A percentile compares a stretch with the other conserved stretches of the same genome.
phyloP scores from a whole-genome alignment of 768 basidiomycete genomes.

The Ephemerocybe angulata region DNA sequence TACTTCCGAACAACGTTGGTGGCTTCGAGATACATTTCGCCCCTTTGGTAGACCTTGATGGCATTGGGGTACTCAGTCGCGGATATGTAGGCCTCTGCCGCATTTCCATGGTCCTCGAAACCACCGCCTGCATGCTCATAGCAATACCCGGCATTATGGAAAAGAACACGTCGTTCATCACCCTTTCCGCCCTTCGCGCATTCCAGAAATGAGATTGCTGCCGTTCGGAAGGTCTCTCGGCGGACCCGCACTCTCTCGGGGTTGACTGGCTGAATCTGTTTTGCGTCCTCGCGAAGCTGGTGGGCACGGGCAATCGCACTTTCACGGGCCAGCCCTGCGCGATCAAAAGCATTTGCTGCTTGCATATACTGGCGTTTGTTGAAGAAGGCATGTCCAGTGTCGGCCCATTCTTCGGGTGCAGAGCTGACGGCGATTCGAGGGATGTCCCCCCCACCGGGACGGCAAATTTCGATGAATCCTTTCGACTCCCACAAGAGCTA shows the following conservation, averaged over 20 bases:
- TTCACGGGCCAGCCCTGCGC: slow-evolving; percentile 43
- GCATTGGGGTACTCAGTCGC: slow-evolving; percentile 8
- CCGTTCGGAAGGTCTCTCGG: slow-evolving; percentile 21
- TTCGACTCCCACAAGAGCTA: slow-evolving; percentile 52
- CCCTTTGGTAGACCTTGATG: slow-evolving; percentile 14
- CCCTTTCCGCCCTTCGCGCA: not conserved
- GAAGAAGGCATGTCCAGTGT: slow-evolving; percentile 32
- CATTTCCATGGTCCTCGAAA: slow-evolving; percentile 39
- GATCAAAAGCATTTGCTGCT: slow-evolving; percentile 36
- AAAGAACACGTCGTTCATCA: slow-evolving; percentile 1
- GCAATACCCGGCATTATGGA: slow-evolving; percentile 30
- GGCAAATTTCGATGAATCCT: slow-evolving; percentile 44
- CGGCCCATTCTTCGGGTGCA: slow-evolving; percentile 37
- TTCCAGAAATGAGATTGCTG: slow-evolving; percentile 2
- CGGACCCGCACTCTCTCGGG: not conserved
- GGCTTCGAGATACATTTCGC: slow-evolving; percentile 46
- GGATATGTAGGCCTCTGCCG: slow-evolving; percentile 25
- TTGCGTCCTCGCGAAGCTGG: slow-evolving; percentile 50
- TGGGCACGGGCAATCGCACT: slow-evolving; percentile 49
- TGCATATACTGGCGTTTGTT: slow-evolving; percentile 45
- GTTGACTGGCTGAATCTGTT: slow-evolving; percentile 18
- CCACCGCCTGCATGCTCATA: slow-evolving; percentile 45
- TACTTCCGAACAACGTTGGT: slow-evolving; percentile 39
- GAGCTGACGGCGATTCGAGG: slow-evolving; percentile 56
- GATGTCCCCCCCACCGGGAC: slow-evolving; percentile 43